Evolutionary conservation across 352 stramenopile species (phyloP).

Genomic region (Globisporangium nodosum): DNA sequence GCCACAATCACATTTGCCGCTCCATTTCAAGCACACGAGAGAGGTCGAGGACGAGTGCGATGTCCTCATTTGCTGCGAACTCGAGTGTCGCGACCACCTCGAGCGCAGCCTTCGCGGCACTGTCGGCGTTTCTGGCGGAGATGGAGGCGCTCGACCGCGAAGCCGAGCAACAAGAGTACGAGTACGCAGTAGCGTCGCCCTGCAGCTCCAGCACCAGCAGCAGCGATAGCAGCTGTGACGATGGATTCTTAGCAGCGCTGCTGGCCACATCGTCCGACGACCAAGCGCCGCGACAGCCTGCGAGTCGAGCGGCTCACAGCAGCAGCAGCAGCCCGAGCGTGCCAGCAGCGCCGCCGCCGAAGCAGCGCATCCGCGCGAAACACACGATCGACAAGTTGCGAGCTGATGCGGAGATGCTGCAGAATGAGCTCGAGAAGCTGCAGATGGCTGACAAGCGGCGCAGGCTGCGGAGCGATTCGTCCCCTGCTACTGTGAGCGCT

Average conservation of each 20-base stretch:
- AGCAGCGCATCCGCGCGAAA: not conserved
- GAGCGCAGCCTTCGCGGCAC: constrained; percentile 2
- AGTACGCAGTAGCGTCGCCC: not conserved
- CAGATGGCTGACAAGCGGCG: not conserved
- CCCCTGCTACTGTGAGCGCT: not conserved
- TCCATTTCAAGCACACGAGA: not conserved
- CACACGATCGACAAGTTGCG: constrained; percentile 1
- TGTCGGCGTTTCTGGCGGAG: constrained; percentile 8
- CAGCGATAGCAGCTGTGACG: not conserved
- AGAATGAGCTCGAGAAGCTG: constrained; percentile 2
- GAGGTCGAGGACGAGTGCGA: not conserved
- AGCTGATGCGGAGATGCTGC: not conserved
- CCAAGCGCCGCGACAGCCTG: too few relatives aligned
- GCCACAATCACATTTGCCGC: not conserved
- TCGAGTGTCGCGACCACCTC: not conserved
- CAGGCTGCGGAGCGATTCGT: not conserved
- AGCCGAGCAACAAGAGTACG: not conserved
- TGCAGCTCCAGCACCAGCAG: not conserved
- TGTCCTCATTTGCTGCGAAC: not conserved
- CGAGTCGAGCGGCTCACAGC: not conserved
- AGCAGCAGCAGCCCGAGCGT: not conserved
- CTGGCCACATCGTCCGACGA: not conserved
- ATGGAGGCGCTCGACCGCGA: constrained; percentile 7
- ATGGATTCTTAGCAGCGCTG: not conserved
- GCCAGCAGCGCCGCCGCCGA: not conserved